Evolutionary conservation across 129 eudicot genomes (phyloP).

Genomic region (Glebionis coronaria): DNA sequence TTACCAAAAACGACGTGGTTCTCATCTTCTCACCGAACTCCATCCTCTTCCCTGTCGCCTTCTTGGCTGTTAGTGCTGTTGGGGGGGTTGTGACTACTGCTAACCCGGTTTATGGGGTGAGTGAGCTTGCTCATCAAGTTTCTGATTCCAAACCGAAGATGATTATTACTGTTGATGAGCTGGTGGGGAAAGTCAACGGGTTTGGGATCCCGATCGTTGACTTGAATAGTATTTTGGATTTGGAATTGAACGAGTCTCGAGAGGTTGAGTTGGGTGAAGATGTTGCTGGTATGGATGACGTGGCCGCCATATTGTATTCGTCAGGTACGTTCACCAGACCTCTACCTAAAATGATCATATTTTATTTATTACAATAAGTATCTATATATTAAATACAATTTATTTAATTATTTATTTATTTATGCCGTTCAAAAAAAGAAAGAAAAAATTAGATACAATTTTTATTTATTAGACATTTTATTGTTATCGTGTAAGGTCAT

Average conservation of each 20-base stretch:
- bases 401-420: no score
- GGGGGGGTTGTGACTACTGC: constrained; percentile 44
- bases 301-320: constrained; percentile 41
- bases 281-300: constrained; percentile 27
- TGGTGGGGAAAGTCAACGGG: constrained; percentile 21
- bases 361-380: no score
- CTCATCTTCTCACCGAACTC: constrained; percentile 44
- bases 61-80: constrained; percentile 30
- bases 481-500: no score
- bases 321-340: no score
- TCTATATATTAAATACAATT: no score
- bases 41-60: constrained; percentile 28
- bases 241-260: neutral
- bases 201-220: constrained; percentile 21
- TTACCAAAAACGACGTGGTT: constrained; percentile 36
- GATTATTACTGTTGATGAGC: constrained; percentile 26
- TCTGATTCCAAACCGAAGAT: constrained; percentile 29
- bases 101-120: constrained; percentile 36
- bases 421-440: no score
- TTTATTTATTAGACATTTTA: no score
- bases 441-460: no score
- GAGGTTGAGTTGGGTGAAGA: neutral
- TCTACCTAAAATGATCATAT: no score
- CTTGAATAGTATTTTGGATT: neutral
- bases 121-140: constrained; percentile 36